Evolutionary conservation across 176 grass and related monocot genomes (phyloP).

Genomic region (Poa pratensis): DNA sequence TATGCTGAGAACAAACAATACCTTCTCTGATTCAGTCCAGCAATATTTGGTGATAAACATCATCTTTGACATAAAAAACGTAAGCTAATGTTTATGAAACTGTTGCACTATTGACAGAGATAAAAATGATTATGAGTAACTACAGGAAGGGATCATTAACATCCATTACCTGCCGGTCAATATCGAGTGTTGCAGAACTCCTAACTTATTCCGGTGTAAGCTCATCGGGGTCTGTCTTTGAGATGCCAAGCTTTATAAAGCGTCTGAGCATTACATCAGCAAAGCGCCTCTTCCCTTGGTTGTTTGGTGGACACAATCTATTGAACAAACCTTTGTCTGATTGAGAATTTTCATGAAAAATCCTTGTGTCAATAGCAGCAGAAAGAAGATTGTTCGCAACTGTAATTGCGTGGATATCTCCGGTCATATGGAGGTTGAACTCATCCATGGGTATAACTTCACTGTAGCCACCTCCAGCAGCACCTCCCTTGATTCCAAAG

Average conservation of each 20-base stretch:
- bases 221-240: constrained; percentile 78
- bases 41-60: too few relatives aligned
- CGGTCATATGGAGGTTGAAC: constrained; percentile 97
- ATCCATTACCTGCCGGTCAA: constrained; percentile 94
- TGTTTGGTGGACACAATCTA: constrained; percentile 88
- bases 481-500: constrained; percentile 97
- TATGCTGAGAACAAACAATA: too few relatives aligned
- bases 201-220: constrained; percentile 89
- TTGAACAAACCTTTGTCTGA: constrained; percentile 97
- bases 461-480: constrained; percentile 98
- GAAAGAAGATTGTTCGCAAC: constrained; percentile 98
- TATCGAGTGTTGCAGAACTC: constrained; percentile 82
- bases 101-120: too few relatives aligned
- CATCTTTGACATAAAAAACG: too few relatives aligned
- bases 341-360: constrained; percentile 89
- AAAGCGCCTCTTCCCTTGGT: constrained; percentile 89
- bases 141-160: constrained; percentile 87
- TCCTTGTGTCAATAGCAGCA: constrained; percentile 91
- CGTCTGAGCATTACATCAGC: constrained; percentile 79
- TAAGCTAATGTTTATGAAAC: too few relatives aligned
- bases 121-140: too few relatives aligned
- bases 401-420: constrained; percentile 97
- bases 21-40: too few relatives aligned
- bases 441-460: constrained; percentile 99
- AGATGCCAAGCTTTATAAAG: constrained; percentile 78